These are phyloP conservation scores for Daldinia loculata DNA, from an alignment of 495 filamentous ascomycete genomes.

Conservation along the genomic window DNA sequence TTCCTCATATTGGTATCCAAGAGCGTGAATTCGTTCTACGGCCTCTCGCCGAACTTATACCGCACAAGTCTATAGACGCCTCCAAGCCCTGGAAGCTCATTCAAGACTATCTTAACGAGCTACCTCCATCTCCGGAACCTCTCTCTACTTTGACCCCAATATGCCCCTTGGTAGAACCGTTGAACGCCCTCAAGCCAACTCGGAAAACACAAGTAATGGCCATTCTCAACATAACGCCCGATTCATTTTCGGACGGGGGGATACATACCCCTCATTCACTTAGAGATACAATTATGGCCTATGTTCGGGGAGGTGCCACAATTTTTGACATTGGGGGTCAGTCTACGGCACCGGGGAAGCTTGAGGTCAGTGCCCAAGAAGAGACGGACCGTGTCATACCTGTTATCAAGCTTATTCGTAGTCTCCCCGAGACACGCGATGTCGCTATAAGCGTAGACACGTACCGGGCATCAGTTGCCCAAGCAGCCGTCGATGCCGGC, in stretches of 20 bases:
- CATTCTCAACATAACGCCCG: slow-evolving; percentile 93
- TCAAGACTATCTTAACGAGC: slow-evolving; percentile 69
- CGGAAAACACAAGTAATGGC: slow-evolving; percentile 87
- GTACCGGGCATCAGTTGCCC: slow-evolving; percentile 87
- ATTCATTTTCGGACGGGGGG: slow-evolving; percentile 97
- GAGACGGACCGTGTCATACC: slow-evolving; percentile 83
- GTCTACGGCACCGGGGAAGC: slow-evolving; percentile 81
- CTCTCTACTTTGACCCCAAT: slow-evolving; percentile 77
- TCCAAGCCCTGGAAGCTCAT: slow-evolving; percentile 59
- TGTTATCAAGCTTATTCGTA: slow-evolving; percentile 75
- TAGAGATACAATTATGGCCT: slow-evolving; percentile 59
- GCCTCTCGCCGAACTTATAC: slow-evolving; percentile 85
- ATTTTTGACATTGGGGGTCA: slow-evolving; percentile 95
- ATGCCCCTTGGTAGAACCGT: slow-evolving; percentile 61
- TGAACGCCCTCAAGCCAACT: slow-evolving; percentile 69
- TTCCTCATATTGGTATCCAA: slow-evolving; percentile 86
- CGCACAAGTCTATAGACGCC: slow-evolving; percentile 62
- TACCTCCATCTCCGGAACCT: slow-evolving; percentile 61
- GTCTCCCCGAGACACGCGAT: slow-evolving; percentile 65
- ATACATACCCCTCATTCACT: slow-evolving; percentile 55
- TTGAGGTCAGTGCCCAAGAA: slow-evolving; percentile 70
- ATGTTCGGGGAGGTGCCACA: slow-evolving; percentile 73
- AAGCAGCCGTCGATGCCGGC: slow-evolving; percentile 78
- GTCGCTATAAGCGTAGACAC: slow-evolving; percentile 89
- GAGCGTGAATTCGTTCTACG: slow-evolving; percentile 94